Evolutionary conservation across 352 stramenopile species (phyloP), one percentile per base, ranked within the genome.

Genomic region (Pythium sukuiense): DNA sequence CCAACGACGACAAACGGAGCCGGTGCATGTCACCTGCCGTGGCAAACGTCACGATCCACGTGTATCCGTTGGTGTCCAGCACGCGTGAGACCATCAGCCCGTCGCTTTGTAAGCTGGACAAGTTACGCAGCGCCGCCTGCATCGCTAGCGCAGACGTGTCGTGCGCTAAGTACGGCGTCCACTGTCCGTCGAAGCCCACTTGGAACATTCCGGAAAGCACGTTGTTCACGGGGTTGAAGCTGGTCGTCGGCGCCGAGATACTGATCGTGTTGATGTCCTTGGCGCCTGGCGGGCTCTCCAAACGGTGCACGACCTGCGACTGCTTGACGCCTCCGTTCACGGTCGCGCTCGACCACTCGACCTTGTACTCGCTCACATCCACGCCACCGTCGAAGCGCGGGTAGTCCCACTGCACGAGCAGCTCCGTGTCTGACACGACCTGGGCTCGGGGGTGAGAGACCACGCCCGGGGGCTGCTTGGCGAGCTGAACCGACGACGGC

Each of bases 71-170:
- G 29, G 80, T 67, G 24, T 79, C 70, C 2, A 95, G 66, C 29
- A 86, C 76, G 0, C 87, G 77, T 12, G 67, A 75, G 24, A 94
- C 87, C 0, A 63, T 16, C 0, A 93, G 70, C 0, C 70, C 63
- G 39, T 91, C 73, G 18, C 85, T 76, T 46, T 93, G 77, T 18
- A 95, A 76, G 12, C 82, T 92, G 55, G 74, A 76, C 6, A 95
- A 53, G 6, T 77, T 76, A 20, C 62, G 29, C 12, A 95, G 52
- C 8, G 73, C 79, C 1, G 63, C 61, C 53, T 94, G 80, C 71
- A 99, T 88, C 13, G 86, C 77, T 12, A 85, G 68, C 8, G 90
- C 93, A 6, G 87, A 96, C 26, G 88, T 76, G 70, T 98, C 90
- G 69, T 88, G 89, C 35, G 77, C 73, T 16, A 99, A 68, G 63